Percentiles rank a stretch among this genome's conserved stretches.
Evolutionary conservation across 306 rosid species (phyloP).

Genomic region (Lotus japonicus): DNA sequence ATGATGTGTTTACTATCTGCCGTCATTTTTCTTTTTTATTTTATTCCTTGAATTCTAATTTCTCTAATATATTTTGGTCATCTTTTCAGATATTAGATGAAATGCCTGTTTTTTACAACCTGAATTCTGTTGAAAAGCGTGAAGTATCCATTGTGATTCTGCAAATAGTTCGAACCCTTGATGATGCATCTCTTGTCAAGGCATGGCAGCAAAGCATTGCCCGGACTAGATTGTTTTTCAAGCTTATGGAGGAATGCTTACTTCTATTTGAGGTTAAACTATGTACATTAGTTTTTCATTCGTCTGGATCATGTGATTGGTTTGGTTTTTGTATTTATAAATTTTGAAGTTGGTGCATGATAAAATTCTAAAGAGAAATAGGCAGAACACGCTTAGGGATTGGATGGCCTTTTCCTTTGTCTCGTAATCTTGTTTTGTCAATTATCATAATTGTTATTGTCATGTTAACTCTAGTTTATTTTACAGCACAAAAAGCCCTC

Average conservation of each 20-base stretch:
- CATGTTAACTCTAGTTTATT: slow-evolving; percentile 17
- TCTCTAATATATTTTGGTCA: slow-evolving; percentile 16
- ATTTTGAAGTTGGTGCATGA: background rate
- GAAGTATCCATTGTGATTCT: slow-evolving; percentile 79
- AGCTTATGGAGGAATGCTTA: slow-evolving; percentile 93
- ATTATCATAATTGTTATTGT: background rate
- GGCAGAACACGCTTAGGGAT: no score
- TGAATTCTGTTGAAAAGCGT: slow-evolving; percentile 85
- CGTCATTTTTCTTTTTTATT: background rate
- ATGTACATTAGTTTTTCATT: slow-evolving; percentile 11
- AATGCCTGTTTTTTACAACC: slow-evolving; percentile 97
- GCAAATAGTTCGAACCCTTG: slow-evolving; percentile 96
- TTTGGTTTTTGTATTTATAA: background rate
- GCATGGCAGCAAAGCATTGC: slow-evolving; percentile 98
- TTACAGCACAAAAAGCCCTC: slow-evolving; percentile 93
- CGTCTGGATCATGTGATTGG: background rate
- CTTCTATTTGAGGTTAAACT: slow-evolving; percentile 79
- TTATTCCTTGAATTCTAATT: slow-evolving; percentile 11
- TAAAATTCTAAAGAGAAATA: no score
- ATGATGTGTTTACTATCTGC: background rate
- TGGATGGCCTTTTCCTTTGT: background rate
- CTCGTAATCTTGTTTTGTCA: background rate
- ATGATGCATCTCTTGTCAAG: slow-evolving; percentile 82
- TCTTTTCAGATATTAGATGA: slow-evolving; percentile 83
- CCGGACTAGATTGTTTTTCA: slow-evolving; percentile 92